phyloP scores from a whole-genome alignment of 2,329 filamentous ascomycete species.

The Aphanocladium album region DNA sequence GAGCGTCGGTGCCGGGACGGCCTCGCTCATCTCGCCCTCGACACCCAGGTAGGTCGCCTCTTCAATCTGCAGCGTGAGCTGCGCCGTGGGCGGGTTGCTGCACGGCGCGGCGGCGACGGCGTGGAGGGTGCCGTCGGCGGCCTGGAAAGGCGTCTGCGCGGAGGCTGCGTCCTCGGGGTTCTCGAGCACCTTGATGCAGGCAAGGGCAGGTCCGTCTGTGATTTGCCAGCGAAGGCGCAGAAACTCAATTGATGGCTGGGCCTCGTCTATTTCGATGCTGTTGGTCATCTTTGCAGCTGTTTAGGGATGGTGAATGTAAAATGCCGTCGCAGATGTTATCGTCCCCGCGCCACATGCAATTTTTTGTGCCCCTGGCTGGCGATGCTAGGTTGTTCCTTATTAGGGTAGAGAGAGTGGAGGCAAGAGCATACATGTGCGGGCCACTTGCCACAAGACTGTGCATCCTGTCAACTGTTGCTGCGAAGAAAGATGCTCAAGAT shows the following conservation, averaged over 20 bases:
- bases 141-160: background rate
- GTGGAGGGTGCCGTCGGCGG: background rate
- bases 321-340: no score
- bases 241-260: background rate
- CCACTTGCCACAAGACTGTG: no score
- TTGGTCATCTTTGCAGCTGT: background rate
- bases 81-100: background rate
- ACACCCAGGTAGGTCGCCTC: constrained; percentile 3
- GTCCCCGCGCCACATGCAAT: no score
- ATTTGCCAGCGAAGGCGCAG: constrained; percentile 9
- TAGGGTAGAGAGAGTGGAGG: no score
- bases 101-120: background rate
- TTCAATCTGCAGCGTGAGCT: background rate
- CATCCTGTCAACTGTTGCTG: no score
- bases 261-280: background rate
- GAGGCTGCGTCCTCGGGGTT: constrained; percentile 6
- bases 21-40: background rate
- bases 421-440: no score
- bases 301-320: background rate
- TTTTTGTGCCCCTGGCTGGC: no score
- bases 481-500: no score
- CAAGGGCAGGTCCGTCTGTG: background rate
- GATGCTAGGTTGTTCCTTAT: no score
- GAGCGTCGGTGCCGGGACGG: background rate
- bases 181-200: background rate